Base-by-base conservation (phyloP, 2,329 filamentous ascomycete species). In the Alternaria viburni region DNA sequence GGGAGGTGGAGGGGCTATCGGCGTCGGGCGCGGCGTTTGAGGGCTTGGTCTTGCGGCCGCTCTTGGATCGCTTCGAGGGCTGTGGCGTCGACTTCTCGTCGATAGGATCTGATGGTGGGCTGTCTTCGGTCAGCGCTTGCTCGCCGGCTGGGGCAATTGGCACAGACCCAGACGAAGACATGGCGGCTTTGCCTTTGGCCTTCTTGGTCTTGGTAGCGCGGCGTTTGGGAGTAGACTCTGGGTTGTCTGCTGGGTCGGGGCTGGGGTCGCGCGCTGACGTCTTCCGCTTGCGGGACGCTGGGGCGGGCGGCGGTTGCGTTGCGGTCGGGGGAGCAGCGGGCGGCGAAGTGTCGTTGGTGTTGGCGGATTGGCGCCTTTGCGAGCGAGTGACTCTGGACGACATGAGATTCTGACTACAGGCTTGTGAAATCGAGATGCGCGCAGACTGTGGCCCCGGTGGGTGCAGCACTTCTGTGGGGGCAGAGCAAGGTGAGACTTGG, bases 301-400 rank as follows among this genome's bases (percentile, higher is more conserved):
- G 9, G 12, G 57, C 80, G 67, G 81, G 82, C 68, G 83, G 80
- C 72, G 75, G 82, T 76, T 79, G 81, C 74, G 81, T 82, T 59
- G 69, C 69, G 50, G 75, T 79, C 54, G 82, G 78, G 77, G 82
- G 75, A 65, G 71, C 74, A 69, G 67, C 77, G 69, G 73, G 77
- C 49, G 73, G 75, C 30, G 72, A 69, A 61, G 68, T 69, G 57
- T 76, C 68, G 74, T 67, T 77, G 67, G 88, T 79, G 69, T 79
- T 78, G 77, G 86, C 86, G 83, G 92, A 91, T 85, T 92, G 92
- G 88, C 93, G 90, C 86, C 93, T 93, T 85, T 94, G 91, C 77
- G 94, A 96, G 86, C 95, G 93, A 86, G 95, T 97, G 77, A 96
- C 90, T 92, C 94, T 97, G 88, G 90, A 86, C 89, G 92, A 93